Base-by-base conservation (phyloP, 176 grass and related monocot genomes). In the Elymus sibiricus region DNA sequence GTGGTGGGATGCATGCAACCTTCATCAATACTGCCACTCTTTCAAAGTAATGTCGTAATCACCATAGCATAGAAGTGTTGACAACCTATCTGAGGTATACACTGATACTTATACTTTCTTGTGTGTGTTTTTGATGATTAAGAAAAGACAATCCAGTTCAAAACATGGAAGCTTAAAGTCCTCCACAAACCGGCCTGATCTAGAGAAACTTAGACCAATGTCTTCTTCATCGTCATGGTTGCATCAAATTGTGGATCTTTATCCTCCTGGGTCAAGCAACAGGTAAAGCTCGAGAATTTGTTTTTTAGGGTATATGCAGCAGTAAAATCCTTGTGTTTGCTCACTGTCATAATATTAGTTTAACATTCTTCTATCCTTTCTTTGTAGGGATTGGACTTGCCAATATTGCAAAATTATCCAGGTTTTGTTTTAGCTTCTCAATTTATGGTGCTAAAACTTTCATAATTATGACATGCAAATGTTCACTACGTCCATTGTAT, bases 131-230 rank as follows among this genome's bases (percentile, higher is more conserved):
- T 98, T 92, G 88, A 95, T 89, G 93, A 90, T 95, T 93, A 98
- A 95, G 96, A 94, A 94, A 98, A 98, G 96, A 85, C 96, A 98
- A 74, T 95, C 94, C 44, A 95, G 85, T 88, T 91, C 92, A 94
- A 91, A 85, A 88, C 88, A 95, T 80, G 88, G 64, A 80, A 92
- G 78, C 63, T 88, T 84, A 76, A 83, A 73, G 87, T 76, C 75
- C 47, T 67, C 79, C 1, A 78, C 83, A 34, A 86, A 28, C 84
- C 29, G 43, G 17, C 76, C 83, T 82, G 90, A 90, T 76, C 74
- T 86, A 79, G 85, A 92, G 62, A 82, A 86, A 88, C 86, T 71
- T 68, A 92, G 12, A 86, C 70, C 76, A 6, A 15, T 76, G 38
- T 56, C 71, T 64, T 76, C 69, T 86, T 63, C 93, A 34, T 88